These are phyloP conservation scores for Trichoderma hamatum DNA, from an alignment of 2,329 filamentous ascomycete species.

Conservation along the genomic window DNA sequence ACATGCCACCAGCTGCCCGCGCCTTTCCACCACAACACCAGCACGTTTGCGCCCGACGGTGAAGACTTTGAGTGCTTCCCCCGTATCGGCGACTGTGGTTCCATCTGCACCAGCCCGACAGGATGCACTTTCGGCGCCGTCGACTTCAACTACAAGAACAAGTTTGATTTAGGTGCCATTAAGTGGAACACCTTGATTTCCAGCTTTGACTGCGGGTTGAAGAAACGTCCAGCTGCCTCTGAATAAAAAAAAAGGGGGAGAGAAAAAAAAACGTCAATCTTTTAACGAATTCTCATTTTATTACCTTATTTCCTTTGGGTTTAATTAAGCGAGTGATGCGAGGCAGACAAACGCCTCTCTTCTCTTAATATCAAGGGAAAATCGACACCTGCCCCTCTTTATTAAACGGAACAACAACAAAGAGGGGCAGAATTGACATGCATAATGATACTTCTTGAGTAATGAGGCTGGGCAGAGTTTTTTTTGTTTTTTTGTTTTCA, in stretches of 20 bases:
- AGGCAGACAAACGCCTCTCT: neutral
- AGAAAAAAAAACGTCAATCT: neutral
- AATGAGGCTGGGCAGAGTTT: neutral
- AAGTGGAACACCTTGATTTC: slow-evolving; percentile 47
- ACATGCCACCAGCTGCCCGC: slow-evolving; percentile 50
- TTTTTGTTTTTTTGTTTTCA: neutral
- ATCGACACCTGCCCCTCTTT: neutral
- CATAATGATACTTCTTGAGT: neutral
- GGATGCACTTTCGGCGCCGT: slow-evolving; percentile 57
- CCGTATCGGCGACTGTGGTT: slow-evolving; percentile 45
- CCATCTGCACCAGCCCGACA: slow-evolving; percentile 53
- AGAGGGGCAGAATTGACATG: neutral
- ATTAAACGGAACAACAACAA: neutral
- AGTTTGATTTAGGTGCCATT: slow-evolving; percentile 51
- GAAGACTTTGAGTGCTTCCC: slow-evolving; percentile 55
- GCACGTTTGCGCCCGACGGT: slow-evolving; percentile 56
- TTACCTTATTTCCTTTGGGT: neutral
- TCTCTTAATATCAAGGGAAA: neutral
- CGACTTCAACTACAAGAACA: slow-evolving; percentile 49
- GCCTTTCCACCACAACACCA: slow-evolving; percentile 47
- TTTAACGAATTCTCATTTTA: neutral
- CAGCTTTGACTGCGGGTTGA: slow-evolving; percentile 41
- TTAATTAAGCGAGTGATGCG: neutral
- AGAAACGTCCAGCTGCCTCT: neutral
- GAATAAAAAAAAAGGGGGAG: neutral